Conservation (phyloP, 305 asterid species). For the Withania somnifera region DNA sequence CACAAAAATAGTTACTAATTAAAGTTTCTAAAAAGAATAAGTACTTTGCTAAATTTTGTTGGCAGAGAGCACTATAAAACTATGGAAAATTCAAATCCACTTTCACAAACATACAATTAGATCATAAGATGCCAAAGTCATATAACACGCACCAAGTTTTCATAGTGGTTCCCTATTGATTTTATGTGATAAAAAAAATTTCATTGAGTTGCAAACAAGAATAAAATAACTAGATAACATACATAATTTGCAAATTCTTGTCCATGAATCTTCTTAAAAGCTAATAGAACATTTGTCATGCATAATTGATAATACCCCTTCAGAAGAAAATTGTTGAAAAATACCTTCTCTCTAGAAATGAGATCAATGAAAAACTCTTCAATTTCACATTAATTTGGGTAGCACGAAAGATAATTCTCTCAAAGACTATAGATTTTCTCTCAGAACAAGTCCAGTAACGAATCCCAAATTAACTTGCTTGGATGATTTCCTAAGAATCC, state of each 20-base stretch:
- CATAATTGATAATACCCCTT: neutral
- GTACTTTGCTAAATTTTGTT: neutral
- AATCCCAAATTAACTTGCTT: too few relatives aligned
- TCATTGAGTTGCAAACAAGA: neutral
- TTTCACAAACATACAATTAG: neutral
- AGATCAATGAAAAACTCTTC: slow-evolving; percentile 87
- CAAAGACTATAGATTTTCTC: slow-evolving; percentile 89
- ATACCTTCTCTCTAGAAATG: slow-evolving; percentile 89
- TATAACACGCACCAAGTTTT: neutral
- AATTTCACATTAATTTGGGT: slow-evolving; percentile 91
- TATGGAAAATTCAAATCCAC: neutral
- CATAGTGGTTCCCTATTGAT: neutral
- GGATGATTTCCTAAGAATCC: too few relatives aligned
- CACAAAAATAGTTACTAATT: neutral
- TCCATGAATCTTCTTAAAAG: neutral
- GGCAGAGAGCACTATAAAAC: neutral
- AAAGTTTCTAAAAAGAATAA: neutral
- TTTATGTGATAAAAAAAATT: neutral
- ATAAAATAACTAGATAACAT: neutral
- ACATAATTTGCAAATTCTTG: neutral
- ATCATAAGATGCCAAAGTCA: neutral
- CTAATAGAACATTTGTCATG: neutral
- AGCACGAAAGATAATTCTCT: slow-evolving; percentile 96
- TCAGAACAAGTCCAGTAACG: too few relatives aligned
- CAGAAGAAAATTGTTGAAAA: neutral